phyloP scores from a whole-genome alignment of 108 stramenopile species.

The Schizochytrium sp. region DNA sequence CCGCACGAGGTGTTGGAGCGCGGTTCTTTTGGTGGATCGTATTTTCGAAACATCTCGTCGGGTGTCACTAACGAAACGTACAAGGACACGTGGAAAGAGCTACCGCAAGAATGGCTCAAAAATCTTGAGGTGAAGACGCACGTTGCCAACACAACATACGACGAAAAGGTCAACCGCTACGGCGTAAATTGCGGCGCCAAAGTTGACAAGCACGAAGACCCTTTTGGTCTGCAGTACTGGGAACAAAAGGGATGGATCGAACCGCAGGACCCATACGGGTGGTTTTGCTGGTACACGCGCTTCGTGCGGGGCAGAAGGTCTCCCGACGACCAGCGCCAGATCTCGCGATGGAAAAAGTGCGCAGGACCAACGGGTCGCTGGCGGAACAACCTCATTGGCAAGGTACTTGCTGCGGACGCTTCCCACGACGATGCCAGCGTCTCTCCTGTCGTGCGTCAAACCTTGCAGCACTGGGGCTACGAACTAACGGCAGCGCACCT shows the following conservation, averaged over 20 bases:
- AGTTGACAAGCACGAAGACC: constrained; percentile 61
- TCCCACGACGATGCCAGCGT: constrained; percentile 51
- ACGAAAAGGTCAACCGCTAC: constrained; percentile 65
- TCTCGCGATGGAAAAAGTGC: constrained; percentile 65
- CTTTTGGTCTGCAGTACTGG: constrained; percentile 43
- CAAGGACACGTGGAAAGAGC: constrained; percentile 46
- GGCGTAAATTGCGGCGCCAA: constrained; percentile 82
- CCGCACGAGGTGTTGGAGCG: constrained; percentile 80
- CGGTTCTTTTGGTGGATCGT: constrained; percentile 89
- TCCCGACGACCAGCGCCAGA: constrained; percentile 73
- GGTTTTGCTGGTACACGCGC: constrained; percentile 98
- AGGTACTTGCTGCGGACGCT: constrained; percentile 59
- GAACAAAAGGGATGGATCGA: constrained; percentile 75
- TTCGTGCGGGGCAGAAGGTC: constrained; percentile 80
- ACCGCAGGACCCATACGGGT: constrained; percentile 84
- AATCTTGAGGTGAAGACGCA: constrained; percentile 50
- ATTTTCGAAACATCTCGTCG: constrained; percentile 77
- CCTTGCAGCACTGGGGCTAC: constrained; percentile 88
- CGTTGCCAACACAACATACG: constrained; percentile 65
- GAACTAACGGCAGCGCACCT: constrained; percentile 68
- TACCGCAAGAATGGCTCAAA: constrained; percentile 62
- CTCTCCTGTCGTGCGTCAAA: constrained; percentile 88
- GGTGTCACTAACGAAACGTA: constrained; percentile 72
- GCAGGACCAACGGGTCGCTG: constrained; percentile 81
- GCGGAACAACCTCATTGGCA: constrained; percentile 81